Evolutionary conservation across 306 rosid species (phyloP).

Genomic region (Cotoneaster glaucophyllus): DNA sequence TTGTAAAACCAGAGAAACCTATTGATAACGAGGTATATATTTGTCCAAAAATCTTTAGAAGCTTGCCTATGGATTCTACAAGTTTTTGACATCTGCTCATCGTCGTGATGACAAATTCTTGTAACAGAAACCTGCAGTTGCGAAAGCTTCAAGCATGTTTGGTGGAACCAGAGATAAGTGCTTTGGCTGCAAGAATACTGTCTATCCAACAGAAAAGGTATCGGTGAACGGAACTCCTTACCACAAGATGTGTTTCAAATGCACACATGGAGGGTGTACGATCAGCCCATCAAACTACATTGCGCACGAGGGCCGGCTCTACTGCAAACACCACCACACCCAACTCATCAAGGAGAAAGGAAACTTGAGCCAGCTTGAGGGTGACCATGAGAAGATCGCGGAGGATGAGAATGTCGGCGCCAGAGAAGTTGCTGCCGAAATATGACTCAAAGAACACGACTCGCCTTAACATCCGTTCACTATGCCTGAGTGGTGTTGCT

Average conservation of each 20-base stretch:
- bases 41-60: neutral
- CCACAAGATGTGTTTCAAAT: constrained; percentile 94
- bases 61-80: constrained; percentile 3
- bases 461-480: neutral
- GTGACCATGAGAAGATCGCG: constrained; percentile 50
- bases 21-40: constrained; percentile 60
- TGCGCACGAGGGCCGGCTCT: constrained; percentile 94
- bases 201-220: constrained; percentile 97
- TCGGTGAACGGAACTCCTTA: constrained; percentile 94
- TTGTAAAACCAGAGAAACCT: constrained; percentile 74
- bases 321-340: constrained; percentile 91
- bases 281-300: constrained; percentile 97
- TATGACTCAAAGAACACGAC: constrained; percentile 19
- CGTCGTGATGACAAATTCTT: constrained; percentile 16
- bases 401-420: constrained; percentile 28
- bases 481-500: neutral
- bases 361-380: constrained; percentile 95
- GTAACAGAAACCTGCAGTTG: constrained; percentile 62
- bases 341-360: constrained; percentile 97
- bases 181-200: constrained; percentile 87
- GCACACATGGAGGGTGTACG: constrained; percentile 94
- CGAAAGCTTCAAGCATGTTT: constrained; percentile 69
- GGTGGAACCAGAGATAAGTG: constrained; percentile 98
- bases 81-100: neutral
- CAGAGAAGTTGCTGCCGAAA: constrained; percentile 49